These are phyloP conservation scores for Letharia columbiana DNA, from an alignment of 495 filamentous ascomycete species.

Conservation along the genomic window DNA sequence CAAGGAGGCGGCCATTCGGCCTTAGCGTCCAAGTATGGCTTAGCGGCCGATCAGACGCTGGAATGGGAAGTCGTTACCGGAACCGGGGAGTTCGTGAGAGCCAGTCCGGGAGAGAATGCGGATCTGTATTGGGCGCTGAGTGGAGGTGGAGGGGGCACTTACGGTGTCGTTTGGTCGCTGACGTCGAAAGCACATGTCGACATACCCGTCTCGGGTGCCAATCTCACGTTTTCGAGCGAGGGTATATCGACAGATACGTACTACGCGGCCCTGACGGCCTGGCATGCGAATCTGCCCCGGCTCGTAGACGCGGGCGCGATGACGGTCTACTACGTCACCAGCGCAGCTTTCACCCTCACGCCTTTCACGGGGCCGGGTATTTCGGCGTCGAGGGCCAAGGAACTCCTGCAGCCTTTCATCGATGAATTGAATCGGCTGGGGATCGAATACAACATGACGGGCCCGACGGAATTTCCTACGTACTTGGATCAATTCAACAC, in stretches of 20 bases:
- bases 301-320: constrained; percentile 25
- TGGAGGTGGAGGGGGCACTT: constrained; percentile 58
- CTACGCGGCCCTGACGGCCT: constrained; percentile 29
- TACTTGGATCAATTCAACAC: constrained; percentile 42
- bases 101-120: constrained; percentile 45
- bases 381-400: constrained; percentile 25
- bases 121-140: constrained; percentile 63
- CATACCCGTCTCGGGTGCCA: constrained; percentile 8
- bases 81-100: constrained; percentile 40
- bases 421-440: constrained; percentile 27
- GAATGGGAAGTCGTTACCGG: constrained; percentile 54
- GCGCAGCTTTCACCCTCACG: constrained; percentile 12
- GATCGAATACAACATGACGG: constrained; percentile 21
- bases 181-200: constrained; percentile 37
- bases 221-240: constrained; percentile 13
- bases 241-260: constrained; percentile 27
- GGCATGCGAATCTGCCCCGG: constrained; percentile 30
- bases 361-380: constrained; percentile 24
- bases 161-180: constrained; percentile 51
- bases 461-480: constrained; percentile 30
- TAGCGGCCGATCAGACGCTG: constrained; percentile 56
- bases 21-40: constrained; percentile 43
- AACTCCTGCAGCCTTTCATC: constrained; percentile 30
- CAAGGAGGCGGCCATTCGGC: constrained; percentile 56
- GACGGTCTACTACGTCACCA: constrained; percentile 13